Evolutionary conservation across 2,329 filamentous ascomycete genomes (phyloP).

Genomic region (Amylocarpus encephaloides): DNA sequence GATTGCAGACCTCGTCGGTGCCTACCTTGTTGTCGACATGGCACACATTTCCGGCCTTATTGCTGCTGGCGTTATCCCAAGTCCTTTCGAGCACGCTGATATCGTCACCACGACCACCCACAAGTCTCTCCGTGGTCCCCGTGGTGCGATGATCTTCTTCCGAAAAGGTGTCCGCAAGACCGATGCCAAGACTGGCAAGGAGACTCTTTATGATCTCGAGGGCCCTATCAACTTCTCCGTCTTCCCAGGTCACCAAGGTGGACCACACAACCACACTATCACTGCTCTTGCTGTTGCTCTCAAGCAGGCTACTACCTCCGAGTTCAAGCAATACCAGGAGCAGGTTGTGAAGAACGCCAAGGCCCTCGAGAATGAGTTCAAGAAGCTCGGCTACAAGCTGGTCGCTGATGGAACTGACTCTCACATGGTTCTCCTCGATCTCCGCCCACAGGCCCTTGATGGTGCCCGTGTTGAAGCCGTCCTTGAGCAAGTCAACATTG

Average conservation of each 20-base stretch:
- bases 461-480: conserved; percentile 94
- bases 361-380: conserved; percentile 77
- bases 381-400: conserved; percentile 85
- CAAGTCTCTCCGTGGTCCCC: conserved; percentile 95
- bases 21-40: conserved; percentile 96
- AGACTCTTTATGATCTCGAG: conserved; percentile 88
- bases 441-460: conserved; percentile 80
- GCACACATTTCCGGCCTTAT: conserved; percentile 97
- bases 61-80: conserved; percentile 86
- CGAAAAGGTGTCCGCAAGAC: conserved; percentile 90
- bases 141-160: conserved; percentile 99
- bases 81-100: conserved; percentile 87
- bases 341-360: conserved; percentile 92
- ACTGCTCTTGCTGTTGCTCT: conserved; percentile 91
- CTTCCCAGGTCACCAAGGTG: conserved; percentile 97
- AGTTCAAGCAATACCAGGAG: conserved; percentile 92
- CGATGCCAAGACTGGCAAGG: conserved; percentile 85
- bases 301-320: conserved; percentile 82
- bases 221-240: conserved; percentile 97
- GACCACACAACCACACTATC: conserved; percentile 99
- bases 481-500: conserved; percentile 96
- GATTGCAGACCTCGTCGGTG: conserved; percentile 88
- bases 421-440: conserved; percentile 93
- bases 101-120: conserved; percentile 98
- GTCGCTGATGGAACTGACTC: conserved; percentile 95